Conservation (phyloP, 148 eudicot species). For the Rhododendron ferrugineum region DNA sequence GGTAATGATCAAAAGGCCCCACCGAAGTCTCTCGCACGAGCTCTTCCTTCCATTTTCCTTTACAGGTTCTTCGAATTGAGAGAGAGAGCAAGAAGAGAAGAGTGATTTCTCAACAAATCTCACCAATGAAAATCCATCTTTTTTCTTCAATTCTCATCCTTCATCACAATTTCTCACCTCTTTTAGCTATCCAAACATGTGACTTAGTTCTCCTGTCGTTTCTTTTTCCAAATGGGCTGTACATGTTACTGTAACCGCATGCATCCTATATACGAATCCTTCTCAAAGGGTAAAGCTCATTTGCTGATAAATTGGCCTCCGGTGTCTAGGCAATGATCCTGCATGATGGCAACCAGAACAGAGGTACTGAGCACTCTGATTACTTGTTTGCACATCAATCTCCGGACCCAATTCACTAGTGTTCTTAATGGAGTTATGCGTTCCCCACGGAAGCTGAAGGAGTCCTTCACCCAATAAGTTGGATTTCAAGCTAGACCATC, state of each 20-base stretch:
- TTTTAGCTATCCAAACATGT: not conserved
- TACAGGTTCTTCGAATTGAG: not conserved
- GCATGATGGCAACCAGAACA: not conserved
- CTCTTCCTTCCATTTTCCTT: not conserved
- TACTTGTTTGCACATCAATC: not conserved
- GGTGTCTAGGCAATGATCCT: slow-evolving; percentile 12
- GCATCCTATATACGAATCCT: not conserved
- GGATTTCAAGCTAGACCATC: slow-evolving; percentile 7
- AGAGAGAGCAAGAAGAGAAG: not conserved
- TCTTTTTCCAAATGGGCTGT: not conserved
- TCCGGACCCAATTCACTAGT: not conserved
- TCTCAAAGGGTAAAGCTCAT: not conserved
- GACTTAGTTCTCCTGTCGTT: not conserved
- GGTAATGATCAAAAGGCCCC: not conserved
- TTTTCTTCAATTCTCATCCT: not conserved
- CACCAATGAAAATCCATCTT: not conserved
- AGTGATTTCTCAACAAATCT: not conserved
- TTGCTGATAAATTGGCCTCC: slow-evolving; percentile 12
- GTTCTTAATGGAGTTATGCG: not conserved
- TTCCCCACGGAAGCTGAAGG: not conserved
- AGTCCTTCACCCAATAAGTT: not conserved
- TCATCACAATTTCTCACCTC: not conserved
- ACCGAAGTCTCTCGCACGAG: not conserved
- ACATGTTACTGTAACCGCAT: not conserved
- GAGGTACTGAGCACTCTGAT: not conserved